Percentiles rank a stretch among this genome's conserved stretches.
Conservation (phyloP, 1,284 basidiomycete genomes). For the Pholiota adiposa region DNA sequence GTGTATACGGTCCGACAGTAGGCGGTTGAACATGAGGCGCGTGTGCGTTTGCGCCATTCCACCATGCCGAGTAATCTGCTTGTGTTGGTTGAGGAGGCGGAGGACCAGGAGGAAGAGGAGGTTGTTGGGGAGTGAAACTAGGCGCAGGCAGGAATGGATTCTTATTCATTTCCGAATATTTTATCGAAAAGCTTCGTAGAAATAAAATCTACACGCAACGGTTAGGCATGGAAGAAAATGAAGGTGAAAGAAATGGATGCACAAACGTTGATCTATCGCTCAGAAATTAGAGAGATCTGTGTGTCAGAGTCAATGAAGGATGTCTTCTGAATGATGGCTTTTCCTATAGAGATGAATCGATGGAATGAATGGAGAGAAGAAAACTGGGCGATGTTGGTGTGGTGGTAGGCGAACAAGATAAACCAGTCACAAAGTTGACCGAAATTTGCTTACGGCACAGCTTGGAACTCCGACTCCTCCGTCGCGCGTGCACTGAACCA, state of each 20-base stretch:
- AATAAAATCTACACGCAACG: constrained; percentile 6
- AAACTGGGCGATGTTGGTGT: too few relatives aligned
- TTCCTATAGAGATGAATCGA: neutral
- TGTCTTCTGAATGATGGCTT: neutral
- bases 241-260: neutral
- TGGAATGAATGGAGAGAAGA: too few relatives aligned
- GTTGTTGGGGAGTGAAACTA: constrained; percentile 68
- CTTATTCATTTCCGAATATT: constrained; percentile 60
- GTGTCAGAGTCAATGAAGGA: neutral
- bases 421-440: neutral
- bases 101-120: constrained; percentile 77
- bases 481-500: too few relatives aligned
- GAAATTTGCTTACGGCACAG: constrained; percentile 17
- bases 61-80: constrained; percentile 77
- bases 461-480: constrained; percentile 36
- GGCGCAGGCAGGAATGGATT: constrained; percentile 77
- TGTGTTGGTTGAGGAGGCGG: constrained; percentile 71
- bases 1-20: constrained; percentile 55
- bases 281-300: neutral
- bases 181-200: constrained; percentile 5
- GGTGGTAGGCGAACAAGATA: neutral
- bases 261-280: neutral
- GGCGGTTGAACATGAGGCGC: constrained; percentile 42
- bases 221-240: neutral
- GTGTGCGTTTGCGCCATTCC: constrained; percentile 60